Evolutionary conservation across 495 filamentous ascomycete species (phyloP), one percentile per base, ranked within the genome.

Genomic region (Extremus antarcticus): DNA sequence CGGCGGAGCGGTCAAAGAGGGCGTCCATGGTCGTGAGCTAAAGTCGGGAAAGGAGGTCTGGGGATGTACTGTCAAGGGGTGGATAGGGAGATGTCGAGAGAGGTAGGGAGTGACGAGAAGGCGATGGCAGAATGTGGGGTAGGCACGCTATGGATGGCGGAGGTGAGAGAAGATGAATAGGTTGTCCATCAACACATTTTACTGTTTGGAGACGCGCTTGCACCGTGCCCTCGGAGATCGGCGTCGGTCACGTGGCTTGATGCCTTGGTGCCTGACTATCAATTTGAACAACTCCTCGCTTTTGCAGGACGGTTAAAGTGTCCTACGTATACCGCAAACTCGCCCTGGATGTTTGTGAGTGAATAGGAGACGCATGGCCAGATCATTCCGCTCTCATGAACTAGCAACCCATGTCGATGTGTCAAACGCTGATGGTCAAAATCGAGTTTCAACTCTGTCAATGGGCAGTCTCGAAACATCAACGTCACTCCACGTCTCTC

Each of bases 1-100:
- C 82, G 47, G 91, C 92, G 74, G 90, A 85, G 53, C 82, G 82
- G 53, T 88, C 79, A 64, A 97, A 79, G 67, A 96, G 55, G 46
- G 47, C 51, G 55, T 61, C 59, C 59, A 57, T 57, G 43, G 17
- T 48, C 19, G 50, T 20, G 21, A 39, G 16, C 35, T 19, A 32
- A 41, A n/a, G 15, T 38, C 2, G 49, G 21, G 53, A 52, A 48
- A 47, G 58, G 46, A 48, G n/a, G 46, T 47, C 39, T 4, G 17
- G 21, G 29, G 29, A 35, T n/a, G n/a, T n/a, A n/a, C n/a, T n/a
- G n/a, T n/a, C n/a, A n/a, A n/a, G n/a, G n/a, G n/a, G n/a, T n/a
- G n/a, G n/a, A n/a, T n/a, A n/a, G n/a, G n/a, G n/a, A n/a, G n/a
- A n/a, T n/a, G n/a, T n/a, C n/a, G n/a, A n/a, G n/a, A n/a, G n/a